Base-by-base conservation (phyloP, 768 basidiomycete species). In the Dictyophora rubrovolvata region DNA sequence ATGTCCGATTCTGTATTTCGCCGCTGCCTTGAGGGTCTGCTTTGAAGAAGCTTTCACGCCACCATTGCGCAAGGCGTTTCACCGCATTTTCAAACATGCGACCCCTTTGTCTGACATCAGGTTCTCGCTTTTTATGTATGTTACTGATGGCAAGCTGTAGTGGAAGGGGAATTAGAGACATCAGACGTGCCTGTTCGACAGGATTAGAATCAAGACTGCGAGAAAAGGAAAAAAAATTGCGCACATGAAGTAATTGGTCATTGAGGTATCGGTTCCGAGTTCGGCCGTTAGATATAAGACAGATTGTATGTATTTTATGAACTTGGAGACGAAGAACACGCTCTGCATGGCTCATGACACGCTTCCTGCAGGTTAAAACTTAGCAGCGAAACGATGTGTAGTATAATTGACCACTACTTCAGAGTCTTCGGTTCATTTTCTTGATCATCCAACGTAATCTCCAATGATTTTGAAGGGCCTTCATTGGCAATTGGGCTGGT, bases 231-330 rank as follows among this genome's bases (percentile, higher is more conserved):
- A 11, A 28, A 17, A 72, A 42, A 2, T 12, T 42, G 11, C 83
- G 54, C 67, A 93, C 94, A 66, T 95, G 92, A 28, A 98, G 74
- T 11, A 95, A 72, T 1, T 75, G 72, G 65, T 96, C 89, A 56
- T 90, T 93, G 14, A 91, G 66, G 87, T 89, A 95, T 60, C 73
- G 74, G 67, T 99, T 98, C 46, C 96, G 81, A 20, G 82, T 71
- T 49, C 76, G 71, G 5, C 85, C 89, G 67, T 86, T 91, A 14
- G 80, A 79, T 12, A 98, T 77, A 14, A 96, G 76, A n/a, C 80
- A 74, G 11, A 94, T 72, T 9, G 92, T 89, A 65, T 99, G 96
- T 14, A 92, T 75, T 71, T 95, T 94, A 74, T 98, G 95, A 56
- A 82, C 84, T 59, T 87, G 81, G 50, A 94, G 80, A 35, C 93